phyloP scores from a whole-genome alignment of 495 filamentous ascomycete species.

The Astrothelium macrocarpum region DNA sequence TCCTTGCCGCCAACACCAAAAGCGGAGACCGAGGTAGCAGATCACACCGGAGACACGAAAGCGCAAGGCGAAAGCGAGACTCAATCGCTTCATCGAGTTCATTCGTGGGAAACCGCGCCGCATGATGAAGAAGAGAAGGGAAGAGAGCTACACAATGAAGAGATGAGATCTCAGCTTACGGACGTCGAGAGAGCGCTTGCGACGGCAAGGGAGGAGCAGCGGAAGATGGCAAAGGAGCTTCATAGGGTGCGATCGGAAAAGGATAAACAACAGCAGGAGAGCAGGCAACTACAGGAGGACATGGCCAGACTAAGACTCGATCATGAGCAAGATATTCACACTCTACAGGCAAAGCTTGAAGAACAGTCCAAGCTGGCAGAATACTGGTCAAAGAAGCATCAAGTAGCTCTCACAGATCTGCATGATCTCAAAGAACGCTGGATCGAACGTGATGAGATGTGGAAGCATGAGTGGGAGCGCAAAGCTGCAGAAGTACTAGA shows the following conservation, averaged over 20 bases:
- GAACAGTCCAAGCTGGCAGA: background rate
- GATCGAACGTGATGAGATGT: slow-evolving; percentile 4
- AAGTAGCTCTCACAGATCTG: background rate
- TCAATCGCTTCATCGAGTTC: background rate
- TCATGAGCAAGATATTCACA: slow-evolving; percentile 2
- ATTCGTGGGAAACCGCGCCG: background rate
- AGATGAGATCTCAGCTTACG: background rate
- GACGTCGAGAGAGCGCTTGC: slow-evolving; percentile 1
- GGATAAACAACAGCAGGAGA: background rate
- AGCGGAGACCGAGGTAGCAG: background rate
- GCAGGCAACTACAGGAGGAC: background rate
- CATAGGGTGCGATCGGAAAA: background rate
- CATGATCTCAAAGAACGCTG: slow-evolving; percentile 2
- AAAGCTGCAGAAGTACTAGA: slow-evolving; percentile 5
- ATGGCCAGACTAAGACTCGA: background rate
- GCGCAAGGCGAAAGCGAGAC: background rate
- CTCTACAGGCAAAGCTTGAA: background rate
- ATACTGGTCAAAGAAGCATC: slow-evolving; percentile 6
- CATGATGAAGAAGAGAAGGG: background rate
- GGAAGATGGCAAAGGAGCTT: background rate
- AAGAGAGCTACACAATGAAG: background rate
- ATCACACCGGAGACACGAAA: background rate
- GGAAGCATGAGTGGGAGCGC: slow-evolving; percentile 8
- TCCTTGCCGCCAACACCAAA: background rate
- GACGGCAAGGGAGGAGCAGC: background rate